Evolutionary conservation across 2,329 filamentous ascomycete genomes (phyloP).

Genomic region (Penicillium sp.): DNA sequence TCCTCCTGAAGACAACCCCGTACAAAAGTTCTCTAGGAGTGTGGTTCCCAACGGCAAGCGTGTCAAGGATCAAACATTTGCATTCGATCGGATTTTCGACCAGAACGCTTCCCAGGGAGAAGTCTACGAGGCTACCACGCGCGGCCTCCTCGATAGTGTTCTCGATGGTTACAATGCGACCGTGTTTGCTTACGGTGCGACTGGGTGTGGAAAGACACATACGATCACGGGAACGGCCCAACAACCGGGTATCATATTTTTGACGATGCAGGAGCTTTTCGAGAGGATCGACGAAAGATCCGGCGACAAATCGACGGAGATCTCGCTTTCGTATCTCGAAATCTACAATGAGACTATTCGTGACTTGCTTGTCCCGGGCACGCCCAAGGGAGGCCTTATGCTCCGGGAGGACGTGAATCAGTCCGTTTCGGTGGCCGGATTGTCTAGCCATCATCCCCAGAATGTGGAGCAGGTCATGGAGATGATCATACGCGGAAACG

Average conservation of each 20-base stretch:
- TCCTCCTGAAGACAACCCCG: conserved; percentile 87
- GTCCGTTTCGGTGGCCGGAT: conserved; percentile 79
- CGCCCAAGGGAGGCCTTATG: conserved; percentile 78
- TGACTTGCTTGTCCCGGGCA: conserved; percentile 80
- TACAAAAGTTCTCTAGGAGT: conserved; percentile 78
- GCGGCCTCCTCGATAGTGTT: conserved; percentile 83
- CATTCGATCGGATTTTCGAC: conserved; percentile 94
- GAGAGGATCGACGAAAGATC: conserved; percentile 86
- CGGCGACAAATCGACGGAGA: conserved; percentile 80
- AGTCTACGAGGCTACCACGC: conserved; percentile 91
- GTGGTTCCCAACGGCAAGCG: conserved; percentile 80
- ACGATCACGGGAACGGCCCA: conserved; percentile 90
- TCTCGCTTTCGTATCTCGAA: conserved; percentile 90
- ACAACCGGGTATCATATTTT: conserved; percentile 93
- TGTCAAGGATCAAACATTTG: conserved; percentile 95
- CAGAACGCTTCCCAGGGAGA: conserved; percentile 87
- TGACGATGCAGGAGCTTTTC: conserved; percentile 98
- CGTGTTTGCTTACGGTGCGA: conserved; percentile 96
- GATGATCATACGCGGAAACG: conserved; percentile 93
- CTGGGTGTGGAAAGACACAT: conserved; percentile 96
- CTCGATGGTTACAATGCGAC: conserved; percentile 98
- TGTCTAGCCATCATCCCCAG: conserved; percentile 84
- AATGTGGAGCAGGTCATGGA: conserved; percentile 98
- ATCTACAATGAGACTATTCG: conserved; percentile 99
- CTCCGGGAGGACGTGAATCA: conserved; percentile 92